Evolutionary conservation across 2,329 filamentous ascomycete genomes (phyloP).

Genomic region (Aureobasidium sp.): DNA sequence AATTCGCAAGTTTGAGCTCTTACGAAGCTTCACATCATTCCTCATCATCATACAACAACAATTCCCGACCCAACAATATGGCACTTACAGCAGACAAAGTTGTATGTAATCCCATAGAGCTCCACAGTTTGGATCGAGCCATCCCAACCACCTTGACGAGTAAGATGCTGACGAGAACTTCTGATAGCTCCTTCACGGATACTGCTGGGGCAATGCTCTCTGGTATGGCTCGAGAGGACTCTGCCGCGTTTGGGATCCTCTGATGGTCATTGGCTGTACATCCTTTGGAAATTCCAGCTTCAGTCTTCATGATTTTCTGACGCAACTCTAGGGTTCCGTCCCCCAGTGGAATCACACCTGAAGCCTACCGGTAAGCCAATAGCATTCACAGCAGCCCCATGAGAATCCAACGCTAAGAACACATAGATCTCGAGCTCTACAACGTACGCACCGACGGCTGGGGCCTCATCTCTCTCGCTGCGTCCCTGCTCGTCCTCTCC

Average conservation of each 20-base stretch:
- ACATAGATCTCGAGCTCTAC: slow-evolving; percentile 29
- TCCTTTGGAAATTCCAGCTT: neutral
- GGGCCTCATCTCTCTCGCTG: slow-evolving; percentile 24
- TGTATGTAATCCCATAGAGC: neutral
- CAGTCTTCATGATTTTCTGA: neutral
- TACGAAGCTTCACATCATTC: neutral
- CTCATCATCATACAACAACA: neutral
- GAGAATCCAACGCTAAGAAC: neutral
- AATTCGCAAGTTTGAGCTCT: neutral
- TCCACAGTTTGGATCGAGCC: neutral
- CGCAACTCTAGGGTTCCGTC: slow-evolving; percentile 21
- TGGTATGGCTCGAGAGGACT: slow-evolving; percentile 28
- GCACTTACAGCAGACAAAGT: slow-evolving; percentile 1
- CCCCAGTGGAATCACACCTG: slow-evolving; percentile 19
- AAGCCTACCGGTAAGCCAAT: slow-evolving; percentile 18
- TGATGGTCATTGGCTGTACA: slow-evolving; percentile 24
- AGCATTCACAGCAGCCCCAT: neutral
- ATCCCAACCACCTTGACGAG: neutral
- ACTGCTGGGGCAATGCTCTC: slow-evolving; percentile 25
- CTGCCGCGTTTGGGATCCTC: slow-evolving; percentile 25
- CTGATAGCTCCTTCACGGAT: slow-evolving; percentile 21
- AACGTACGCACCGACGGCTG: slow-evolving; percentile 29
- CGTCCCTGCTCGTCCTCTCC: slow-evolving; percentile 23
- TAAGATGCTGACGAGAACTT: neutral
- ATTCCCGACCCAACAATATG: neutral